Percentiles rank a stretch among this genome's conserved stretches.
Evolutionary conservation across 2,329 filamentous ascomycete genomes (phyloP).

Genomic region (Fusarium camptoceras): DNA sequence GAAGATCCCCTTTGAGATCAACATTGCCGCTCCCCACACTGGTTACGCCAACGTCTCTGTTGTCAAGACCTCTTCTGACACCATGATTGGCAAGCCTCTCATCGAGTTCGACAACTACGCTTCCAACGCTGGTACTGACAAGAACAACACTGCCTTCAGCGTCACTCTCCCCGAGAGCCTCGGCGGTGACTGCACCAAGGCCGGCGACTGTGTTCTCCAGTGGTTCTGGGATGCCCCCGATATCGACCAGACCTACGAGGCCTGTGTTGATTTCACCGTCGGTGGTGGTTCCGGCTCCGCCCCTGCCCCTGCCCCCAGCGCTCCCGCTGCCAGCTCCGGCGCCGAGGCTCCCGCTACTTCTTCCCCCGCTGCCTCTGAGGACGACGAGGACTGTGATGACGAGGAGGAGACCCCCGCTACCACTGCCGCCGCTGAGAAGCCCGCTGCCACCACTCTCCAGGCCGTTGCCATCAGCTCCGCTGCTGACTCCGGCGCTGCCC

Average conservation of each 20-base stretch:
- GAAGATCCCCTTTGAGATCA: constrained; percentile 55
- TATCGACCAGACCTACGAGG: constrained; percentile 71
- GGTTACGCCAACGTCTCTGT: constrained; percentile 67
- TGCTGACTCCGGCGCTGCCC: constrained; percentile 8
- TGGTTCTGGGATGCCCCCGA: constrained; percentile 70
- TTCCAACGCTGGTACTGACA: constrained; percentile 53
- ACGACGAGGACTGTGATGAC: constrained; percentile 33
- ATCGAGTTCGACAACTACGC: constrained; percentile 68
- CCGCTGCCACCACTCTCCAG: constrained; percentile 23
- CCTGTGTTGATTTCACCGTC: constrained; percentile 68
- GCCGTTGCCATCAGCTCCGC: constrained; percentile 18
- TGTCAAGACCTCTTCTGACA: constrained; percentile 64
- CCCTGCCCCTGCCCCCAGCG: constrained; percentile 10
- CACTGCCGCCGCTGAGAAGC: constrained; percentile 12
- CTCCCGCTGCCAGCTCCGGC: constrained; percentile 13
- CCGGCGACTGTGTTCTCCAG: constrained; percentile 66
- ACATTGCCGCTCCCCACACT: constrained; percentile 59
- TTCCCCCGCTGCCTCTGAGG: constrained; percentile 15
- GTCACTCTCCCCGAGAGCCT: constrained; percentile 65
- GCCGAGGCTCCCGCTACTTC: constrained; percentile 22
- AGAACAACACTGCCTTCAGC: constrained; percentile 63
- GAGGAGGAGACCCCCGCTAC: constrained; percentile 22
- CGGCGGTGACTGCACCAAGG: constrained; percentile 58
- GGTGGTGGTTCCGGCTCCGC: constrained; percentile 9
- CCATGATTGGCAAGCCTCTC: constrained; percentile 63